Percentiles rank a stretch among this genome's conserved stretches.
phyloP scores from a whole-genome alignment of 2,329 filamentous ascomycete genomes.

The Penicillium expansum region DNA sequence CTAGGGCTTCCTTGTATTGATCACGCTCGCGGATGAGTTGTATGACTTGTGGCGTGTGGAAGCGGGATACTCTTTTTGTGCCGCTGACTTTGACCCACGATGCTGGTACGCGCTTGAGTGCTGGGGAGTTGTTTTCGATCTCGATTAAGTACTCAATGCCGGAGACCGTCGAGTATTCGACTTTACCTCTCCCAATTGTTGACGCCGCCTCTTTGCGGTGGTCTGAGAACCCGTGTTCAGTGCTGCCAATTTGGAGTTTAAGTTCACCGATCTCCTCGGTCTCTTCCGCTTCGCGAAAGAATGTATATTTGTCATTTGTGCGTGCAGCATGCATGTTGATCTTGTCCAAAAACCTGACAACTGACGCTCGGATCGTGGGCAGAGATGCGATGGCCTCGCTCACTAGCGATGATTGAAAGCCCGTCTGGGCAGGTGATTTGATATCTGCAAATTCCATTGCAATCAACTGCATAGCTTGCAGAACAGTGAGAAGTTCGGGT shows the following conservation, averaged over 20 bases:
- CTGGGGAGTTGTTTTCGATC: constrained; percentile 67
- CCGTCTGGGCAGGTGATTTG: constrained; percentile 62
- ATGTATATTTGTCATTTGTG: constrained; percentile 86
- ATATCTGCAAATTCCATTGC: constrained; percentile 71
- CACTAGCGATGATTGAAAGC: constrained; percentile 70
- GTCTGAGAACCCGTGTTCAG: constrained; percentile 82
- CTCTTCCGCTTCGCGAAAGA: constrained; percentile 84
- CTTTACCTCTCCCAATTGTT: constrained; percentile 68
- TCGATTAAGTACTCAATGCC: constrained; percentile 96
- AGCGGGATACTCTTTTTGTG: constrained; percentile 87
- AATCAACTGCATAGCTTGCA: constrained; percentile 82
- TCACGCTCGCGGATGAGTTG: constrained; percentile 81
- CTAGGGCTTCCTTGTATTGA: constrained; percentile 89
- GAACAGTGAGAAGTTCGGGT: constrained; percentile 77
- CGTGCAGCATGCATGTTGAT: constrained; percentile 83
- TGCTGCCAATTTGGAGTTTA: constrained; percentile 84
- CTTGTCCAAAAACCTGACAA: constrained; percentile 73
- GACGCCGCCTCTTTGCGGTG: constrained; percentile 70
- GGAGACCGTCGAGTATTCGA: constrained; percentile 77
- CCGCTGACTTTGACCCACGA: constrained; percentile 94
- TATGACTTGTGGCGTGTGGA: constrained; percentile 89
- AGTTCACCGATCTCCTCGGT: constrained; percentile 85
- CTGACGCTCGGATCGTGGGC: constrained; percentile 70
- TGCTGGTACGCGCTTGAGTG: constrained; percentile 83
- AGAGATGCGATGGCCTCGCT: constrained; percentile 70